Base-by-base conservation (phyloP, 176 grass and related monocot genomes). In the Pontederia paniculata region DNA sequence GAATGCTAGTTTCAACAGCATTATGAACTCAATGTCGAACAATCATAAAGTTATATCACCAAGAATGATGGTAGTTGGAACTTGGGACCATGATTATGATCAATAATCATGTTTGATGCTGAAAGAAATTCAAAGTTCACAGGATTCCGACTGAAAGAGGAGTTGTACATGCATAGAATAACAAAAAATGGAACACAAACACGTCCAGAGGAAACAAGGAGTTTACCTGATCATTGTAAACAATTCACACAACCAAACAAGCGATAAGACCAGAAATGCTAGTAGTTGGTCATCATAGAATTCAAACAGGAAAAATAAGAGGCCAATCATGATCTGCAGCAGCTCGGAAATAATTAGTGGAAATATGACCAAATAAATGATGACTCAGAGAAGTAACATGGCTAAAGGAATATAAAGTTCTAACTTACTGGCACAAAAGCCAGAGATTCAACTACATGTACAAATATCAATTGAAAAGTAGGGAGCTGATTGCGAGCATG, bases 191-290 rank as follows among this genome's bases (percentile, higher is more conserved):
- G 9, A 48, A 28, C 19, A 12, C 10, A 28, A 17, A 17, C 22
- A 8, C 7, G 13, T 50, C 4, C 23, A 31, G 9, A 63, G 44
- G 57, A 57, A 44, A 22, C 20, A 58, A n/a, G 45, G 12, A 70
- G 52, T 44, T n/a, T 88, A 98, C 93, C 93, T 98, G 58, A 98
- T 98, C 93, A 98, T 98, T 2, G 80, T 98, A 72, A 98, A 98
- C 45, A 98, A 63, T 59, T 98, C 93, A 70, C 93, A 98, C 69
- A 98, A 78, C 93, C 93, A 98, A 49, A 98, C 93, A 66, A 98
- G 93, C 67, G 86, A 91, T 69, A 98, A 77, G 52, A 98, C 86
- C 69, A 98, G 78, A 62, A 98, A 88, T 0, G 93, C 93, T 18
- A 98, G 83, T 80, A 91, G 61, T 62, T 91, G 86, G 70, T 98